Base-by-base conservation (phyloP, 305 asterid genomes). In the Caryopteris hybrid region DNA sequence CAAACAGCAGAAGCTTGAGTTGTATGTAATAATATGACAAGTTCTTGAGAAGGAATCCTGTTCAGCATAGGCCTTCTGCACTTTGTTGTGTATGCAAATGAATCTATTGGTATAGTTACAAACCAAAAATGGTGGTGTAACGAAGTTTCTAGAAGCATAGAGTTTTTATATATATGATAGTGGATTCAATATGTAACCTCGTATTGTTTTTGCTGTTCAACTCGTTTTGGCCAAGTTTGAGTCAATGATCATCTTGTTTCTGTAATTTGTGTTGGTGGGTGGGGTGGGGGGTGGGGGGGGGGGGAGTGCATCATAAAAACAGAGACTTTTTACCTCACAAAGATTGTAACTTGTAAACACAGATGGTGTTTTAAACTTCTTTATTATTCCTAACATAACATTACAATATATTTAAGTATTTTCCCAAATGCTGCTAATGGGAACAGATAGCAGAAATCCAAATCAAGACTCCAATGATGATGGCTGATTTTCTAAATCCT, bases 111-210 rank as follows among this genome's bases (percentile, higher is more conserved):
- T 72, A 7, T 42, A 31, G 58, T 41, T 55, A 39, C 46, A 29
- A 25, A 16, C 36, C 53, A 3, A 36, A 54, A 23, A 55, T 47
- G 47, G 21, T 34, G 56, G 52, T 46, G 45, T 54, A 60, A 69
- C 57, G 58, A 61, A 66, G 58, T 50, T 62, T 52, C 62, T 71
- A 73, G 74, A 58, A 66, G 55, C 50, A 53, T 57, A 74, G 80
- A 69, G 50, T 55, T 63, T 60, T 39, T 2, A 38, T 13, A 34
- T 66, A 42, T 46, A 36, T 73, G 60, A 66, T 59, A 50, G 69
- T 14, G 43, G 59, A 56, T 56, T 66, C 48, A 14, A 16, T 46
- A 53, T 64, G 76, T 53, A 65, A 51, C 22, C 23, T 29, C 52
- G 52, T 54, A 56, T 27, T 78, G 18, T 55, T 65, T 57, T 38